These are phyloP conservation scores for Anacardium occidentale DNA, from an alignment of 345 rosid genomes.

Conservation along the genomic window DNA sequence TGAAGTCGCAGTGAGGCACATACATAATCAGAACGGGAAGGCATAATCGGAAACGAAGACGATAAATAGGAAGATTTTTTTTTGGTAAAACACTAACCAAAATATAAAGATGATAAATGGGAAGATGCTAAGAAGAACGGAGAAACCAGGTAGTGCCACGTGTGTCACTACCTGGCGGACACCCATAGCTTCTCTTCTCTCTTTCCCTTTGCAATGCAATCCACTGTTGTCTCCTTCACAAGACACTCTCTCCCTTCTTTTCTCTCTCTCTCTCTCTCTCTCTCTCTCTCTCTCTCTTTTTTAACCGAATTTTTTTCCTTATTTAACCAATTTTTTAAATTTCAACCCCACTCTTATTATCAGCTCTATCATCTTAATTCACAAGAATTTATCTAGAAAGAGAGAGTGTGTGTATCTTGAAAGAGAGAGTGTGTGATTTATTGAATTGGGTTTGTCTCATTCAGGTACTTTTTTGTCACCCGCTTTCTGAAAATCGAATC, in stretches of 20 bases:
- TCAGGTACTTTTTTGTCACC: background rate
- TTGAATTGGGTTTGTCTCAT: background rate
- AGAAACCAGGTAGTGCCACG: constrained; percentile 55
- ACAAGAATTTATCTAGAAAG: too few relatives aligned
- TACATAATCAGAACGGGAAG: background rate
- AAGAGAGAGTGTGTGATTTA: background rate
- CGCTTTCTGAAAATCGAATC: background rate
- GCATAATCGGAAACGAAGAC: constrained; percentile 22
- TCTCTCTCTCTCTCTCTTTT: background rate
- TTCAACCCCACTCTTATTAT: background rate
- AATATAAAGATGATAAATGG: constrained; percentile 16
- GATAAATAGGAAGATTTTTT: too few relatives aligned
- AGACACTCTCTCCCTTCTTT: background rate
- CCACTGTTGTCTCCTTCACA: background rate
- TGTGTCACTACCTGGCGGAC: constrained; percentile 62
- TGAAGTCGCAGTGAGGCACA: too few relatives aligned
- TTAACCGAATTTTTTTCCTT: too few relatives aligned
- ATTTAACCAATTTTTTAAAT: too few relatives aligned
- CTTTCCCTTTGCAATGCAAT: constrained; percentile 3
- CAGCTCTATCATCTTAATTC: background rate
- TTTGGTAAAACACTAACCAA: too few relatives aligned
- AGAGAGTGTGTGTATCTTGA: too few relatives aligned
- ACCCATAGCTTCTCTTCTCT: constrained; percentile 35
- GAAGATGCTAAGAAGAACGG: constrained; percentile 24
- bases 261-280: too few relatives aligned